Percentiles rank a stretch among this genome's conserved stretches.
Conservation (phyloP, 106 monocot genomes). For the Platanthera zijinensis region DNA sequence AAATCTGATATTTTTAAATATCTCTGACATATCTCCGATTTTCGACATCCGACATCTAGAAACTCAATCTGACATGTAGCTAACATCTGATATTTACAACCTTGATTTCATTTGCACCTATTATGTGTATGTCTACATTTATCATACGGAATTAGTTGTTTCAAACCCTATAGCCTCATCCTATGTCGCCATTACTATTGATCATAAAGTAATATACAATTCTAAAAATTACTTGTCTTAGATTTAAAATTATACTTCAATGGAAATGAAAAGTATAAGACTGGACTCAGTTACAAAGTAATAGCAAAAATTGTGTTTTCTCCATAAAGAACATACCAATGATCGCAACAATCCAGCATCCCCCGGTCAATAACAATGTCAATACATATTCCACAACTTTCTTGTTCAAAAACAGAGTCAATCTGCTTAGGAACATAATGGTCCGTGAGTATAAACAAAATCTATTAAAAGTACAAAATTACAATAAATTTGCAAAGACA, state of each 20-base stretch:
- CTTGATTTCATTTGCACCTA: no score
- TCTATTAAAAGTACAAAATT: background rate
- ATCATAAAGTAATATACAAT: background rate
- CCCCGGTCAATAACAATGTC: slow-evolving; percentile 91
- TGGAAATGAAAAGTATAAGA: background rate
- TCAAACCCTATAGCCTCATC: no score
- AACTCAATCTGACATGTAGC: no score
- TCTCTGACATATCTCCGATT: no score
- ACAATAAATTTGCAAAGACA: background rate
- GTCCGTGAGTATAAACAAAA: background rate
- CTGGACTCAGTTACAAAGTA: background rate
- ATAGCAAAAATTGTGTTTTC: background rate
- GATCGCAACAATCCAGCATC: slow-evolving; percentile 69
- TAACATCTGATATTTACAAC: no score
- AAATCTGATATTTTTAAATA: no score
- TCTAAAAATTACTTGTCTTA: background rate
- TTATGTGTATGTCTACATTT: no score
- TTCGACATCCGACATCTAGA: no score
- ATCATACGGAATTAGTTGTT: no score
- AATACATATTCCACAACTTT: slow-evolving; percentile 77
- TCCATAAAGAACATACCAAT: slow-evolving; percentile 59
- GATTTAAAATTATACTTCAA: background rate
- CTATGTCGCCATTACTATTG: background rate
- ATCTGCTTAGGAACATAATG: slow-evolving; percentile 34
- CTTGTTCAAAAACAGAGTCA: slow-evolving; percentile 35